Conservation (phyloP, 140 eudicot genomes). For the Cichorium intybus region DNA sequence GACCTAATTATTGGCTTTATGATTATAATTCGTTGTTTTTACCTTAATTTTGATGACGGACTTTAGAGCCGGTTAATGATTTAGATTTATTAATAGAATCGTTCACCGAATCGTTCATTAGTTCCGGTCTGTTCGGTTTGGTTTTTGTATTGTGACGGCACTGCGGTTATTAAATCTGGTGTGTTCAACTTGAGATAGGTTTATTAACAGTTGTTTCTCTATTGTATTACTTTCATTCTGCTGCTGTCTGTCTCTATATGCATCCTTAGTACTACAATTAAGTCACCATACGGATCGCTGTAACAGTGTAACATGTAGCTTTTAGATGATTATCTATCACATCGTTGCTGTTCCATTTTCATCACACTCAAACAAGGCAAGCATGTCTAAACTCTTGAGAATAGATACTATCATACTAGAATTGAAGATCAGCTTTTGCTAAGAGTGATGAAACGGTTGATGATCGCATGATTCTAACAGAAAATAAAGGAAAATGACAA, state of each 20-base stretch:
- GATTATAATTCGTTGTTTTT: conserved; percentile 3
- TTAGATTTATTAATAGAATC: not conserved
- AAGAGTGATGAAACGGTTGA: not conserved
- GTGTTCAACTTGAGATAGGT: not conserved
- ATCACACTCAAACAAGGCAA: not conserved
- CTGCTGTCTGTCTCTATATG: not conserved
- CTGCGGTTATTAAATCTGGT: not conserved
- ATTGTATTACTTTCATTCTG: not conserved
- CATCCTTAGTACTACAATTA: not conserved
- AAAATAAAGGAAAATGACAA: not conserved
- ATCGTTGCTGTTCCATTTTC: not conserved
- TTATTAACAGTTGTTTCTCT: not conserved
- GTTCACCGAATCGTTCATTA: not conserved
- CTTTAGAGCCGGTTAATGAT: not conserved
- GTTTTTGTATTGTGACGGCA: not conserved
- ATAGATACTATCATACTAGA: not conserved
- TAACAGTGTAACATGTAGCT: not conserved
- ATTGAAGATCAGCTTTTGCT: not conserved
- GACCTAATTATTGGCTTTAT: conserved; percentile 1
- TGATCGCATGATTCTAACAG: not conserved
- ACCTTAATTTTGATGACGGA: not conserved
- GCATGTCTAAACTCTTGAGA: not conserved
- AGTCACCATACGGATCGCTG: not conserved
- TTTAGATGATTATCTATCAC: not conserved
- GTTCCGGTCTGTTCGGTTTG: not conserved